phyloP scores from a whole-genome alignment of 441 rosid species.

The Sinapis alba region DNA sequence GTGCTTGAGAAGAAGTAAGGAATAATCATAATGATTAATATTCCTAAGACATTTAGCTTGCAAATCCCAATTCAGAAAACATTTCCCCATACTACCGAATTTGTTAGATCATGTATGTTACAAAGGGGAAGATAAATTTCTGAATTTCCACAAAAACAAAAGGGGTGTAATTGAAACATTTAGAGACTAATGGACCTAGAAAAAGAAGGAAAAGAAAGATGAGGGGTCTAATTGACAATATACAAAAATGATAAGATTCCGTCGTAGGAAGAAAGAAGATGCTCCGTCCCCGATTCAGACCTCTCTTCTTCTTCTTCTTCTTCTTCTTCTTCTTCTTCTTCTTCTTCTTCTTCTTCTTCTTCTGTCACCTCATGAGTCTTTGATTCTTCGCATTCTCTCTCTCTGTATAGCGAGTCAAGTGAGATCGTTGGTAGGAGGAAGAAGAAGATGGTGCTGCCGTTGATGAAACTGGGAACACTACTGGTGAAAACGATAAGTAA shows the following conservation, averaged over 20 bases:
- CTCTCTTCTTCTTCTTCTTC: neutral
- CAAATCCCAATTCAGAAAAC: too few relatives aligned
- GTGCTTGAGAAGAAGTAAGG: too few relatives aligned
- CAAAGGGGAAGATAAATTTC: too few relatives aligned
- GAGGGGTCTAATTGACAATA: neutral
- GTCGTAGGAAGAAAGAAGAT: neutral
- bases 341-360: neutral
- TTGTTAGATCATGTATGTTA: too few relatives aligned
- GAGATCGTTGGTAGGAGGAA: neutral
- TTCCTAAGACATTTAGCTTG: too few relatives aligned
- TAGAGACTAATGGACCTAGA: too few relatives aligned
- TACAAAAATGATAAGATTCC: neutral
- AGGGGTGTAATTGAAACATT: too few relatives aligned
- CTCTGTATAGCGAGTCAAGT: neutral
- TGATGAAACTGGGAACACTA: constrained; percentile 63
- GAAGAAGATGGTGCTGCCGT: constrained; percentile 55
- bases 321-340: neutral
- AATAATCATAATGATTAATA: too few relatives aligned
- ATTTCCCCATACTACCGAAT: too few relatives aligned
- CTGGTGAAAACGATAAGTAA: constrained; percentile 61
- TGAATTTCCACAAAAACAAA: too few relatives aligned
- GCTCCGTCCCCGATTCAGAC: neutral
- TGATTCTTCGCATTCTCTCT: neutral
- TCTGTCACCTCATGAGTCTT: neutral
- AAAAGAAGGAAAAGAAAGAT: neutral